These are phyloP conservation scores for Aspergillus texensis DNA, from an alignment of 2,329 filamentous ascomycete species.

Conservation along the genomic window DNA sequence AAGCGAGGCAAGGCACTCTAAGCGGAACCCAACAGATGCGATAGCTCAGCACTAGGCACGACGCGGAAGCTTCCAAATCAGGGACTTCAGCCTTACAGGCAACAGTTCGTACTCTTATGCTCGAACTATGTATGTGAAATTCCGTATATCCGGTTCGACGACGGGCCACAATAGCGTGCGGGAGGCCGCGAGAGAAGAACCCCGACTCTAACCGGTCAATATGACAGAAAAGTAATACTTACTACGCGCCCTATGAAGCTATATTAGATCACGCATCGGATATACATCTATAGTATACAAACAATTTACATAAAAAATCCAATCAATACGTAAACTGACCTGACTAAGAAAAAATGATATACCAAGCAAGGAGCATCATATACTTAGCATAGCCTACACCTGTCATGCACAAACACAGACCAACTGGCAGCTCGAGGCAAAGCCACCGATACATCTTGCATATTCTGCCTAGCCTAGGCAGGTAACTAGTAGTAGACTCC, in stretches of 20 bases:
- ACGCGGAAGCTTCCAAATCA: neutral
- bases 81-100: constrained; percentile 2
- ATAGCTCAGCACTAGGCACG: neutral
- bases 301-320: neutral
- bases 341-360: neutral
- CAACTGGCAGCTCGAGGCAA: neutral
- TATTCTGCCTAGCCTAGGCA: neutral
- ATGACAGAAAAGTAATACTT: neutral
- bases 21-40: neutral
- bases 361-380: neutral
- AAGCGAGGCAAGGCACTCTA: neutral
- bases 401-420: neutral
- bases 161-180: neutral
- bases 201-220: neutral
- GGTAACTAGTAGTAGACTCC: neutral
- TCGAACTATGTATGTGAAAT: neutral
- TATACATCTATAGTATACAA: neutral
- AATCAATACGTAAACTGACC: neutral
- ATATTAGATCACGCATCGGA: neutral
- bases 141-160: neutral
- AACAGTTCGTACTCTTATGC: neutral
- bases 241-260: neutral
- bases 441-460: neutral
- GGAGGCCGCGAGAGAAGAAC: neutral
- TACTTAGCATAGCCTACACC: neutral